Conservation (phyloP, 306 rosid species). For the Vigna unguiculata region DNA sequence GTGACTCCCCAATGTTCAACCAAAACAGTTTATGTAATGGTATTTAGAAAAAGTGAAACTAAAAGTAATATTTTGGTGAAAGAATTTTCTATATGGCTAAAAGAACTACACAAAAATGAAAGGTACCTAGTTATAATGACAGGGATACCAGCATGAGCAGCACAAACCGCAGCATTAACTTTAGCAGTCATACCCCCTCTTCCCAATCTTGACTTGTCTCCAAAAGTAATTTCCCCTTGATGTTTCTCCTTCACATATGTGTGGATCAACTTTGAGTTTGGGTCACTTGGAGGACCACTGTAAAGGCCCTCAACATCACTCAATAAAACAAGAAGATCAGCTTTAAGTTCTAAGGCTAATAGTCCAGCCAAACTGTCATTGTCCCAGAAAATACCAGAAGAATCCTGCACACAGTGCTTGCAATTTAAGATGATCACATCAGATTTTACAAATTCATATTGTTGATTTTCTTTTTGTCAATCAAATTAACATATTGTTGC, state of each 20-base stretch:
- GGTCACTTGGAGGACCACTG: slow-evolving; percentile 91
- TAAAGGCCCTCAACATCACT: slow-evolving; percentile 99
- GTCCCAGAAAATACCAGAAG: slow-evolving; percentile 98
- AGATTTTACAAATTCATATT: slow-evolving; percentile 17
- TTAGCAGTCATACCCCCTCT: slow-evolving; percentile 99
- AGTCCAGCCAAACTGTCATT: slow-evolving; percentile 96
- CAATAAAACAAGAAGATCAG: slow-evolving; percentile 88
- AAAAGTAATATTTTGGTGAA: neutral
- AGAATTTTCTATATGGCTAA: neutral
- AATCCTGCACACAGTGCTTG: slow-evolving; percentile 71
- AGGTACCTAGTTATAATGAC: slow-evolving; percentile 90
- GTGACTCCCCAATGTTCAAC: neutral
- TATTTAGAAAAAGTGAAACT: neutral
- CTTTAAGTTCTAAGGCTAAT: slow-evolving; percentile 87
- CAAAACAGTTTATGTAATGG: neutral
- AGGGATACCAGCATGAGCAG: slow-evolving; percentile 81
- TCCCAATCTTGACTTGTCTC: slow-evolving; percentile 93
- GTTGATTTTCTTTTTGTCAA: slow-evolving; percentile 10
- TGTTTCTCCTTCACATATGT: slow-evolving; percentile 86
- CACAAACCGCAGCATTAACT: slow-evolving; percentile 85
- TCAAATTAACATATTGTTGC: neutral
- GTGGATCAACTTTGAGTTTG: slow-evolving; percentile 83
- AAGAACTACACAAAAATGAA: slow-evolving; percentile 24
- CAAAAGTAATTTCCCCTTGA: slow-evolving; percentile 84
- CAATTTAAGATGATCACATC: slow-evolving; percentile 38